phyloP scores from a whole-genome alignment of 192 early-diverging fungal genomes.

The Linnemannia hyalina region DNA sequence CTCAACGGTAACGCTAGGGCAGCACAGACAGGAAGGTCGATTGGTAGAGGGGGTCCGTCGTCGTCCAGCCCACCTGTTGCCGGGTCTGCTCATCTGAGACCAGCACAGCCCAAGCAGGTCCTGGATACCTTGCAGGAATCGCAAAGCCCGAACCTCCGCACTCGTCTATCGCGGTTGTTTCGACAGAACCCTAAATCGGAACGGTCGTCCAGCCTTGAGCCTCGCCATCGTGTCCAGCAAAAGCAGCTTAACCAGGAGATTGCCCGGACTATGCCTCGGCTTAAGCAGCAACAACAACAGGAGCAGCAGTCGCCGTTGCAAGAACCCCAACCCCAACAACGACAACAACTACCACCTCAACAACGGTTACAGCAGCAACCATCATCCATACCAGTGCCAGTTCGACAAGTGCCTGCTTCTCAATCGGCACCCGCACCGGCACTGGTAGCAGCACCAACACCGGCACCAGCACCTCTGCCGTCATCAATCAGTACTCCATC shows the following conservation, averaged over 20 bases:
- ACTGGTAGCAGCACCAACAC: not conserved
- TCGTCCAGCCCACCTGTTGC: not conserved
- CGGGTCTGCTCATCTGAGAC: not conserved
- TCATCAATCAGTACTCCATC: not conserved
- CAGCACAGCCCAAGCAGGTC: not conserved
- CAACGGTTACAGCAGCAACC: no score
- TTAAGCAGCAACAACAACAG: not conserved
- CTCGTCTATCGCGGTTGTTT: conserved; percentile 37
- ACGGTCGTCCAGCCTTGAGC: conserved; percentile 7
- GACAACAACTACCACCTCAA: not conserved
- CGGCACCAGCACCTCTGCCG: not conserved
- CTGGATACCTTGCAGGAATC: conserved; percentile 1
- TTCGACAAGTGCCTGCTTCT: not conserved
- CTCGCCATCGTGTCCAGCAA: conserved; percentile 22
- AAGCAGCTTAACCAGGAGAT: conserved; percentile 9
- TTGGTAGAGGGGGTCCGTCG: not conserved
- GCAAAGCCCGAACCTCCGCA: conserved; percentile 35
- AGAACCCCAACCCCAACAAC: not conserved
- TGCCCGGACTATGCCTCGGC: not conserved
- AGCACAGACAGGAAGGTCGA: not conserved
- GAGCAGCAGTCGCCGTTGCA: not conserved
- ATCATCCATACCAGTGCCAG: not conserved
- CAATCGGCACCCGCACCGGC: not conserved
- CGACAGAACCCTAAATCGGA: conserved; percentile 24
- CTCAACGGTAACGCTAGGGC: not conserved